These are phyloP conservation scores for Serendipita sp. DNA, from an alignment of 768 basidiomycete genomes.

Conservation along the genomic window DNA sequence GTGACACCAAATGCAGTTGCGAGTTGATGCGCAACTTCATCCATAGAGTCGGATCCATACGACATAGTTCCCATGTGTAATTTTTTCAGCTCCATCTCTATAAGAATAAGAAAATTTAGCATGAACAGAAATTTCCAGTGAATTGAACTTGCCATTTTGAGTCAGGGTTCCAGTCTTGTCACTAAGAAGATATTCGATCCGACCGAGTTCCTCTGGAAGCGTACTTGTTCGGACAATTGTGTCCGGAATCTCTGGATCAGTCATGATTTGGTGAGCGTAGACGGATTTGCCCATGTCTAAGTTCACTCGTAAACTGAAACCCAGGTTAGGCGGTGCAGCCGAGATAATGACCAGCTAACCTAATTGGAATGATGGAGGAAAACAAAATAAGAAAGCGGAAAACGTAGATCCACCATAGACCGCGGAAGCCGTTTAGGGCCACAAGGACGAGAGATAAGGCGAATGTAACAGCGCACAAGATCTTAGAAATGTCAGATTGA, in stretches of 20 bases:
- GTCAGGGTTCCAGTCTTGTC: slow-evolving; percentile 98
- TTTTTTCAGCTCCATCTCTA: slow-evolving; percentile 99
- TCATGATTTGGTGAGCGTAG: slow-evolving; percentile 91
- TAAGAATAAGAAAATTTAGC: background rate
- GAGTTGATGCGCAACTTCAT: slow-evolving; percentile 90
- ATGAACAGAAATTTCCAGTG: background rate
- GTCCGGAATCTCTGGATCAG: slow-evolving; percentile 77
- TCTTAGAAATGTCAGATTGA: slow-evolving; percentile 30
- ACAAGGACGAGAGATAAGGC: slow-evolving; percentile 81
- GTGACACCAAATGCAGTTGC: slow-evolving; percentile 63
- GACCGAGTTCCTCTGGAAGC: slow-evolving; percentile 86
- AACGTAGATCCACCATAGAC: slow-evolving; percentile 90
- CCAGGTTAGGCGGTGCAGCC: background rate
- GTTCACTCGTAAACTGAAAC: slow-evolving; percentile 80
- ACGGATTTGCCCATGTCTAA: slow-evolving; percentile 99
- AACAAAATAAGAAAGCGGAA: slow-evolving; percentile 95
- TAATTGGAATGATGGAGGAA: slow-evolving; percentile 98
- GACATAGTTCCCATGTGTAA: slow-evolving; percentile 98
- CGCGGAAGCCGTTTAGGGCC: slow-evolving; percentile 89
- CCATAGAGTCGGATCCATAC: slow-evolving; percentile 96
- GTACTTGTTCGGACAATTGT: slow-evolving; percentile 98
- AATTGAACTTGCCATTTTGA: slow-evolving; percentile 59
- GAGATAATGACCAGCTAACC: slow-evolving; percentile 33
- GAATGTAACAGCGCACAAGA: slow-evolving; percentile 88
- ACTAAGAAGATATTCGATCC: slow-evolving; percentile 88